Percentiles rank a stretch among this genome's conserved stretches.
Evolutionary conservation across 1,284 basidiomycete genomes (phyloP).

Genomic region (Farysia itapuensis): DNA sequence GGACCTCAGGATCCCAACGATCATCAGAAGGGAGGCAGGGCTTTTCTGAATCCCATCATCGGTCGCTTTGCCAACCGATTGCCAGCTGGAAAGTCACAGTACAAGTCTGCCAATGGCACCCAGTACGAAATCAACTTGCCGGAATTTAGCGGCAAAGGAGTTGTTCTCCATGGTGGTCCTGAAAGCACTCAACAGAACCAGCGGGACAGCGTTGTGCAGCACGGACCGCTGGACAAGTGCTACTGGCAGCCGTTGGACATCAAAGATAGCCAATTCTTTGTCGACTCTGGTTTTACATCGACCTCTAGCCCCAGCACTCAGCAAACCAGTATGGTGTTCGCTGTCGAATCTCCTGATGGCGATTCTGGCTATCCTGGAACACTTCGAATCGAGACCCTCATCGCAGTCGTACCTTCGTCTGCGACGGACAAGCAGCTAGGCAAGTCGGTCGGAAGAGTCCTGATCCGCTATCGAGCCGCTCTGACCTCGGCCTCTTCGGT

Average conservation of each 20-base stretch:
- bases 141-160: conserved; percentile 36
- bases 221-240: conserved; percentile 48
- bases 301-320: conserved; percentile 13
- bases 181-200: conserved; percentile 14
- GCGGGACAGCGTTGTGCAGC: conserved; percentile 22
- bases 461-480: conserved; percentile 48
- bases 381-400: conserved; percentile 42
- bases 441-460: conserved; percentile 28
- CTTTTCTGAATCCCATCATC: conserved; percentile 52
- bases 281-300: conserved; percentile 17
- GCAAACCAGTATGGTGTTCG: conserved; percentile 36
- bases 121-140: conserved; percentile 12
- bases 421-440: conserved; percentile 14
- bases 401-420: conserved; percentile 28
- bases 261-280: conserved; percentile 22
- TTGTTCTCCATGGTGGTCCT: conserved; percentile 53
- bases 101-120: conserved; percentile 24
- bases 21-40: conserved; percentile 36
- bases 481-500: conserved; percentile 19
- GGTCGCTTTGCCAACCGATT: conserved; percentile 55
- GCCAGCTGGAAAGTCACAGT: conserved; percentile 36
- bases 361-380: conserved; percentile 49
- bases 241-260: conserved; percentile 38
- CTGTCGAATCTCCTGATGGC: conserved; percentile 40
- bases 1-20: conserved; percentile 47